Evolutionary conservation across 179 eudicot genomes (phyloP).

Genomic region (Patellifolia procumbens): DNA sequence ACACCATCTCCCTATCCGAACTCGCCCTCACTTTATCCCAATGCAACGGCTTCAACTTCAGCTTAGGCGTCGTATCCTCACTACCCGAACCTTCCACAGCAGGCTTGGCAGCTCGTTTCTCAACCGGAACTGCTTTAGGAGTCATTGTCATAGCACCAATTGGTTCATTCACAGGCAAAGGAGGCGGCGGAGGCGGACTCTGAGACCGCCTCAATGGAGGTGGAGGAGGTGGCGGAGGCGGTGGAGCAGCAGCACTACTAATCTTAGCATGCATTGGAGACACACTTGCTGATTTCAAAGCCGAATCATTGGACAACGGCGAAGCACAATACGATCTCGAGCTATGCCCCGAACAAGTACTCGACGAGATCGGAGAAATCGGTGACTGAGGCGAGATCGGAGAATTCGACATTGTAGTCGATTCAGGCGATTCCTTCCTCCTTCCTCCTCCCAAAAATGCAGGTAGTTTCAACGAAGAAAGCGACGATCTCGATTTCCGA

Average conservation of each 20-base stretch:
- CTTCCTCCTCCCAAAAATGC: constrained; percentile 40
- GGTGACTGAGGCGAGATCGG: constrained; percentile 40
- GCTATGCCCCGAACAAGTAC: constrained; percentile 17
- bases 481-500: constrained; percentile 38
- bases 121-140: constrained; percentile 37
- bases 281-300: constrained; percentile 15
- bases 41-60: constrained; percentile 85
- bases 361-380: constrained; percentile 41
- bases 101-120: constrained; percentile 23
- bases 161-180: constrained; percentile 34
- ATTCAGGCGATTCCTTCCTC: constrained; percentile 36
- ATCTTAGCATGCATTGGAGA: constrained; percentile 5
- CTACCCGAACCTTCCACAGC: constrained; percentile 33
- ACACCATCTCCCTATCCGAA: constrained; percentile 88
- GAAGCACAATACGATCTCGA: constrained; percentile 42
- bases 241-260: neutral
- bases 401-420: constrained; percentile 27
- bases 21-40: constrained; percentile 99
- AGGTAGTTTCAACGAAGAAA: constrained; percentile 37
- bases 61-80: constrained; percentile 60
- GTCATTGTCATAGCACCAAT: constrained; percentile 35
- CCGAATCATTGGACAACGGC: constrained; percentile 34
- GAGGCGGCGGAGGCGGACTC: constrained; percentile 42
- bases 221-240: constrained; percentile 44
- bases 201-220: constrained; percentile 53